Evolutionary conservation across 257 asterid genomes (phyloP), one percentile per base, ranked within the genome.

Genomic region (Linaria vulgaris): DNA sequence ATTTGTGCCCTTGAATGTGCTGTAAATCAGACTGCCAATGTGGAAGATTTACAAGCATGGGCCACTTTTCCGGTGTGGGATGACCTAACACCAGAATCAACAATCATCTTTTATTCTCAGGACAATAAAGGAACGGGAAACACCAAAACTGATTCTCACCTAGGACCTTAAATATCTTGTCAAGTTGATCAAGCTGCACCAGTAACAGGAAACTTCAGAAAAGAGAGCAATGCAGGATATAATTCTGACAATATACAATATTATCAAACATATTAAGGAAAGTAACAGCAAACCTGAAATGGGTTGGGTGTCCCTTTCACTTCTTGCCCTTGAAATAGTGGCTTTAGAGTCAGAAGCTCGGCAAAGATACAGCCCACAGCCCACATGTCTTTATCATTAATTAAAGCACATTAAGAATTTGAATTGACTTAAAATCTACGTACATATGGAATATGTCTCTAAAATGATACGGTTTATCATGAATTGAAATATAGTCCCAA

Each of bases 301-400:
- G 97, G 97, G 74, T 89, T 92, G 56, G 94, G 90, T 0, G 95
- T 85, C 67, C 89, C 96, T 85, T 92, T 92, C 61, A 89, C 97
- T 89, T 92, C 99, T 69, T 92, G 99, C 72, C 99, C 99, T 92
- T 92, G 99, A 74, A 92, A 92, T 56, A 92, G 85, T 46, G 99
- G 99, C 83, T 92, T 92, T 69, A 89, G 81, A 67, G 97, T 87
- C 76, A 92, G 81, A 72, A 92, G 99, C 86, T 92, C 99, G 9
- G 99, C 99, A 79, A 92, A 92, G 60, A 92, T 92, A 87, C 99
- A 92, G 75, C 99, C 99, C 75, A 92, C 95, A 57, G 99, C 99
- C 99, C 99, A 92, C 99, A 89, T 92, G 74, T 92, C 99, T 92
- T 60, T 58, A 46, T 34, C 60, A 72, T 67, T 43, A 74, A 67